Evolutionary conservation across 1,284 basidiomycete genomes (phyloP).

Genomic region (Irpex sp.): DNA sequence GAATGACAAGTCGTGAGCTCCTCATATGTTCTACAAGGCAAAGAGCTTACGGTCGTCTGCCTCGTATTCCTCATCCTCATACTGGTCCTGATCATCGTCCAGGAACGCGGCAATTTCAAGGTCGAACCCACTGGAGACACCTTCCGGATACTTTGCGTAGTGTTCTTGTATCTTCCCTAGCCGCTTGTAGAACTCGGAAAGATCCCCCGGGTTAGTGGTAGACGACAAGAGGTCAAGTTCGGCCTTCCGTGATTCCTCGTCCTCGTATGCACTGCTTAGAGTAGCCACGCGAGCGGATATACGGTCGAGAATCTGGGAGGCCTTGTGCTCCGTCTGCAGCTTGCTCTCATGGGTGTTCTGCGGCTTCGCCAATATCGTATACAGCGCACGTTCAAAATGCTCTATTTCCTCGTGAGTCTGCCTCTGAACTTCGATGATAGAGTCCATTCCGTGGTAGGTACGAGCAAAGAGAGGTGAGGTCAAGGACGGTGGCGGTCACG

Average conservation of each 20-base stretch:
- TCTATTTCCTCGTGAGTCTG: constrained; percentile 96
- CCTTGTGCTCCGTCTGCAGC: constrained; percentile 82
- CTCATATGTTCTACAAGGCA: not conserved
- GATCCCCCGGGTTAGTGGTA: constrained; percentile 59
- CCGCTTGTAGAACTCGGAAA: constrained; percentile 91
- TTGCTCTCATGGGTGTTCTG: constrained; percentile 55
- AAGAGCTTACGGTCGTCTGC: constrained; percentile 72
- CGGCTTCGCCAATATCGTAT: constrained; percentile 62
- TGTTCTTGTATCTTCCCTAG: constrained; percentile 94
- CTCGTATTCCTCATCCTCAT: constrained; percentile 61
- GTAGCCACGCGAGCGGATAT: constrained; percentile 66
- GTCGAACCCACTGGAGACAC: constrained; percentile 74
- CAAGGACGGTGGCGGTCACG: not conserved
- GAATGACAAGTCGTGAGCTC: constrained; percentile 10
- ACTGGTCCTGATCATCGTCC: constrained; percentile 67
- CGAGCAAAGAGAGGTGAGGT: constrained; percentile 6
- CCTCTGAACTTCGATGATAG: constrained; percentile 86
- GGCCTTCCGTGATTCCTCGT: constrained; percentile 57
- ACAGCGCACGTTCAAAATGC: constrained; percentile 75
- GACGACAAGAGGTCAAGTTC: constrained; percentile 61
- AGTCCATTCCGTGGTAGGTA: constrained; percentile 62
- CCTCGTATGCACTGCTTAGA: constrained; percentile 69
- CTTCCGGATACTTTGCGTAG: constrained; percentile 91
- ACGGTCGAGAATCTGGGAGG: constrained; percentile 80
- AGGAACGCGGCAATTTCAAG: constrained; percentile 76